A percentile compares a stretch with the other conserved stretches of the same genome.
Conservation (phyloP, 495 filamentous ascomycete genomes). For the Neurospora africana region DNA sequence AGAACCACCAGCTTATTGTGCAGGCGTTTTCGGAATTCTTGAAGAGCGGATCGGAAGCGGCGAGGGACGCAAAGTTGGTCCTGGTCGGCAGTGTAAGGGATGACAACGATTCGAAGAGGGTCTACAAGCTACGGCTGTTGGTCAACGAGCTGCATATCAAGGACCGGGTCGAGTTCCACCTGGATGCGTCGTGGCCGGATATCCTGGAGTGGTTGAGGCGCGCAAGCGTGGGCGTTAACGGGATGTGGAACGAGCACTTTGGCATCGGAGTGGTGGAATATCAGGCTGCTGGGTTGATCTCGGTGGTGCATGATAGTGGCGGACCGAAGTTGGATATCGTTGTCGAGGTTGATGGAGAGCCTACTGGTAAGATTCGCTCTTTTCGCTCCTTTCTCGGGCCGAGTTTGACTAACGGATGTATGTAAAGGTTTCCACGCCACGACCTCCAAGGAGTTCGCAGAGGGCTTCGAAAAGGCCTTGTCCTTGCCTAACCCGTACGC, state of each 20-base stretch:
- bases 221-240: conserved; percentile 79
- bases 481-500: conserved; percentile 55
- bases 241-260: conserved; percentile 99
- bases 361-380: conserved; percentile 46
- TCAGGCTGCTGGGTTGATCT: conserved; percentile 84
- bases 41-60: conserved; percentile 26
- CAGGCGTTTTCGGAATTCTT: conserved; percentile 69
- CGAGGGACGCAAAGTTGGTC: conserved; percentile 54
- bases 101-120: conserved; percentile 68
- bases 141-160: conserved; percentile 80
- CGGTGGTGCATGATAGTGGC: conserved; percentile 83
- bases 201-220: conserved; percentile 66
- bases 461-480: conserved; percentile 65
- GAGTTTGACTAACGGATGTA: conserved; percentile 7
- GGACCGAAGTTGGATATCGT: conserved; percentile 93
- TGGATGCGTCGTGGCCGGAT: conserved; percentile 78
- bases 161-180: conserved; percentile 73
- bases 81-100: conserved; percentile 84
- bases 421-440: conserved; percentile 68
- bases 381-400: background rate
- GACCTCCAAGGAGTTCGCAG: conserved; percentile 64
- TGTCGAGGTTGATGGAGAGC: conserved; percentile 58
- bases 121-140: conserved; percentile 81
- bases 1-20: conserved; percentile 81
- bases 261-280: conserved; percentile 98